Conservation (phyloP, 2,329 filamentous ascomycete species). For the Orbilia oligospora region DNA sequence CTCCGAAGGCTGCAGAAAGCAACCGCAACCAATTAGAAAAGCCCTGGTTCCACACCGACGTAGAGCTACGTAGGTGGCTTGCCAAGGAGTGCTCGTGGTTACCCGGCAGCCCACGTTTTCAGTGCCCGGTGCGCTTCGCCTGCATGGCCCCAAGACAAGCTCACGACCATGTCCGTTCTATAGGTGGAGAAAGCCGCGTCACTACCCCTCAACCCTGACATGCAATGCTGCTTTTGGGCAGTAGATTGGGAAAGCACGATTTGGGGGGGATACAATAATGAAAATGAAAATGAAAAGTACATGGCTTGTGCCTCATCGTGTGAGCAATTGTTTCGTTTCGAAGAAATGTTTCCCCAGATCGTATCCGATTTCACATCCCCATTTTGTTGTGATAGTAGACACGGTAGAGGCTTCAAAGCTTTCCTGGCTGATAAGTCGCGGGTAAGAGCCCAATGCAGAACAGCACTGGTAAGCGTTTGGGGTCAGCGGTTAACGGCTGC, state of each 20-base stretch:
- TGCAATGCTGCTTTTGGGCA: slow-evolving; percentile 42
- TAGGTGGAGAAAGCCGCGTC: slow-evolving; percentile 35
- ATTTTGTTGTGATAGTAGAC: not conserved
- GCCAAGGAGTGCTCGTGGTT: slow-evolving; percentile 60
- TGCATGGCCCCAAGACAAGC: slow-evolving; percentile 48
- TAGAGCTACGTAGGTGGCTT: slow-evolving; percentile 59
- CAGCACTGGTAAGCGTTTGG: not conserved
- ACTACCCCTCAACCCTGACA: slow-evolving; percentile 52
- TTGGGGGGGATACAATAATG: not conserved
- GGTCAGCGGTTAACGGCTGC: slow-evolving; percentile 8
- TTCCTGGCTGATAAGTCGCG: not conserved
- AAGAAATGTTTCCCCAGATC: not conserved
- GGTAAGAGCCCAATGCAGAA: slow-evolving; percentile 7
- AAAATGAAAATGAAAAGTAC: not conserved
- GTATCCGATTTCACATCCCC: not conserved
- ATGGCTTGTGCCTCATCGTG: not conserved
- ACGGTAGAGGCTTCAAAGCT: not conserved
- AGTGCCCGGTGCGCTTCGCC: slow-evolving; percentile 58
- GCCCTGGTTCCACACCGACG: slow-evolving; percentile 30
- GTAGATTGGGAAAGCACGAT: slow-evolving; percentile 33
- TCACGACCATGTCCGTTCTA: slow-evolving; percentile 33
- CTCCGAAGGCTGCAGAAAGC: slow-evolving; percentile 58
- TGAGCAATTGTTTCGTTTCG: slow-evolving; percentile 21
- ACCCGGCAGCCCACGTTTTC: slow-evolving; percentile 59
- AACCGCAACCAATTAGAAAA: slow-evolving; percentile 51